phyloP scores from a whole-genome alignment of 2,329 filamentous ascomycete genomes.

The Tolypocladium tropicale region DNA sequence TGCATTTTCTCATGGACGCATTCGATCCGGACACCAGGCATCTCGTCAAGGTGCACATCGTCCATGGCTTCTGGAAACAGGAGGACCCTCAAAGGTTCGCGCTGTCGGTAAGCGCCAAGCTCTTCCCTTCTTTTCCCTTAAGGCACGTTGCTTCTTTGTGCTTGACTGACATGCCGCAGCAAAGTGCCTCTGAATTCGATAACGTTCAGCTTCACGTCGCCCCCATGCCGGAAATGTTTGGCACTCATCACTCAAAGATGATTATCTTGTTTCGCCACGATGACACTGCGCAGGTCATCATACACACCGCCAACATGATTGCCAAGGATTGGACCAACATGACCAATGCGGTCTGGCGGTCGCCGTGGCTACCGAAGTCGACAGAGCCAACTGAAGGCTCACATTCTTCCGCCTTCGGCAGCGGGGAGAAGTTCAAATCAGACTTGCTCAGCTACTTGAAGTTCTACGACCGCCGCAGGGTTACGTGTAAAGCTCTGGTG shows the following conservation, averaged over 20 bases:
- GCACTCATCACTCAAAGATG: slow-evolving; percentile 84
- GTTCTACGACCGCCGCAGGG: slow-evolving; percentile 52
- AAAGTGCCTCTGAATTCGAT: slow-evolving; percentile 46
- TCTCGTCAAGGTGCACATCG: slow-evolving; percentile 41
- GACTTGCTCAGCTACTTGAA: slow-evolving; percentile 65
- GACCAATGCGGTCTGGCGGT: slow-evolving; percentile 75
- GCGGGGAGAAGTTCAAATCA: slow-evolving; percentile 60
- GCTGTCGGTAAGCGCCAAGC: slow-evolving; percentile 40
- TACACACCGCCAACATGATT: slow-evolving; percentile 93
- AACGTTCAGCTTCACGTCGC: slow-evolving; percentile 66
- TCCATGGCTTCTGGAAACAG: slow-evolving; percentile 56
- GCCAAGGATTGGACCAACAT: slow-evolving; percentile 76
- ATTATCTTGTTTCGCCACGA: slow-evolving; percentile 73
- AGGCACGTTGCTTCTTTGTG: not conserved
- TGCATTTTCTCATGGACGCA: slow-evolving; percentile 43
- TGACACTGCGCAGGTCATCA: slow-evolving; percentile 64
- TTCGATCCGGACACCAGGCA: slow-evolving; percentile 41
- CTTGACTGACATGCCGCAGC: slow-evolving; percentile 28
- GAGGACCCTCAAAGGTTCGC: slow-evolving; percentile 49
- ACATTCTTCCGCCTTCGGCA: slow-evolving; percentile 30
- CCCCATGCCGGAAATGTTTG: slow-evolving; percentile 74
- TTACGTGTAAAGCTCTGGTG: slow-evolving; percentile 43
- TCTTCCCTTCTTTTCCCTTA: not conserved
- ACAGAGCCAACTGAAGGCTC: not conserved
- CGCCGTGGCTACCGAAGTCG: slow-evolving; percentile 53